Conservation (phyloP, 1,284 basidiomycete genomes). For the Lignosus rhinocerotis region DNA sequence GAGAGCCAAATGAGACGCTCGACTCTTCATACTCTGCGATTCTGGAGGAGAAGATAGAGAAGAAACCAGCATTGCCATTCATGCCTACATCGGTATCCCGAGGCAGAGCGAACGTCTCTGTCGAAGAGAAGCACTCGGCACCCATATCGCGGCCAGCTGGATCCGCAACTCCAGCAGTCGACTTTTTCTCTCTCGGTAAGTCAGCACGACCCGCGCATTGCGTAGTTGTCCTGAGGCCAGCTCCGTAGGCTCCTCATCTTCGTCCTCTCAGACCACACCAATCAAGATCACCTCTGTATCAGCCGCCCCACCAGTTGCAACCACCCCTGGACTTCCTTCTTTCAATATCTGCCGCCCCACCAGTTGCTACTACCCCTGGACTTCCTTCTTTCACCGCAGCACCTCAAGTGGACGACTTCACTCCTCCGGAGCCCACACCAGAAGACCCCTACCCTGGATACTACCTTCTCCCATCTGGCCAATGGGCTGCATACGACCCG, state of each 20-base stretch:
- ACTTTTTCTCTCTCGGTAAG: constrained; percentile 68
- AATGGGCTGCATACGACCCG: constrained; percentile 78
- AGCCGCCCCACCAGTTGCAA: constrained; percentile 27
- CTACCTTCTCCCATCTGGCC: constrained; percentile 80
- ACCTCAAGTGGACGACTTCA: constrained; percentile 67
- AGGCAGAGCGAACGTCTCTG: constrained; percentile 59
- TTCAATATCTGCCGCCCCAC: constrained; percentile 38
- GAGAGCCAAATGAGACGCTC: background rate
- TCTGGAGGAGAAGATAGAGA: constrained; percentile 17
- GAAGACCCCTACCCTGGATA: constrained; percentile 86
- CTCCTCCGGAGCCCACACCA: constrained; percentile 73
- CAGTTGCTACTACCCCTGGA: constrained; percentile 21
- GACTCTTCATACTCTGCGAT: constrained; percentile 13
- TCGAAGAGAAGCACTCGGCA: constrained; percentile 49
- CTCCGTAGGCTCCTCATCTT: constrained; percentile 21
- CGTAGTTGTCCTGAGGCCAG: background rate
- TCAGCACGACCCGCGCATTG: background rate
- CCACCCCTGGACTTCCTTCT: constrained; percentile 23
- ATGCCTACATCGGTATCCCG: constrained; percentile 58
- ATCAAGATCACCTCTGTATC: constrained; percentile 25
- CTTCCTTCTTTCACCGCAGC: constrained; percentile 57
- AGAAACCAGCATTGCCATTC: constrained; percentile 43
- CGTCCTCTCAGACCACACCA: constrained; percentile 9
- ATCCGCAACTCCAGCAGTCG: constrained; percentile 45
- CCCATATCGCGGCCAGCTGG: constrained; percentile 29